A percentile compares a stretch with the other conserved stretches of the same genome.
Evolutionary conservation across 495 filamentous ascomycete species (phyloP).

Genomic region (Neurospora pannonica): DNA sequence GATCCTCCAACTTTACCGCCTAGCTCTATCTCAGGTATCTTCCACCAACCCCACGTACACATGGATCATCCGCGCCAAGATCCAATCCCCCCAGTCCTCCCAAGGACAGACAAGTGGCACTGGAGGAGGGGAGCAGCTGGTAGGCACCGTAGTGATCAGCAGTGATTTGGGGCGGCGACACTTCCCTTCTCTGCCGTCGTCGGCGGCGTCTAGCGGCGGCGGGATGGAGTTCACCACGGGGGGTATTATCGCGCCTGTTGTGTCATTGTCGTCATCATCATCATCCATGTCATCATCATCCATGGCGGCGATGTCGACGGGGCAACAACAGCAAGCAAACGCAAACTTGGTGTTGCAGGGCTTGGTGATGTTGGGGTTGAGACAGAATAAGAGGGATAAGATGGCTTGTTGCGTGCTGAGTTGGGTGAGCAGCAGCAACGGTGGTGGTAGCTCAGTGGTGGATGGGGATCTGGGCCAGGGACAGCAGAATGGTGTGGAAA

Average conservation of each 20-base stretch:
- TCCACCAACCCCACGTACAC: neutral
- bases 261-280: too few species aligned
- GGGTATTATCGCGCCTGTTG: conserved; percentile 73
- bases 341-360: conserved; percentile 66
- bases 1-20: conserved; percentile 71
- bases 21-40: conserved; percentile 51
- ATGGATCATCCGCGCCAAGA: conserved; percentile 66
- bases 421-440: conserved; percentile 42
- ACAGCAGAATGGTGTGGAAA: conserved; percentile 56
- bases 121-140: conserved; percentile 40
- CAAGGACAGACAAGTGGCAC: too few species aligned
- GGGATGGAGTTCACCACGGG: conserved; percentile 38
- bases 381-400: conserved; percentile 72
- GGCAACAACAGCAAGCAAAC: conserved; percentile 32
- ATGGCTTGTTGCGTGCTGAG: conserved; percentile 49
- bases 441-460: neutral
- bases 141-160: conserved; percentile 81
- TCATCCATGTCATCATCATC: conserved; percentile 27
- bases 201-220: conserved; percentile 23
- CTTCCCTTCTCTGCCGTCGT: conserved; percentile 44
- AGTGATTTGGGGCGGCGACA: conserved; percentile 47
- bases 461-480: neutral
- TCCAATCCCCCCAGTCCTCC: conserved; percentile 28
- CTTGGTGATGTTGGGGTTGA: conserved; percentile 68
- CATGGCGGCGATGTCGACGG: conserved; percentile 16